Base-by-base conservation (phyloP, 805 yeast genomes). In the Metschnikowia borealis region DNA sequence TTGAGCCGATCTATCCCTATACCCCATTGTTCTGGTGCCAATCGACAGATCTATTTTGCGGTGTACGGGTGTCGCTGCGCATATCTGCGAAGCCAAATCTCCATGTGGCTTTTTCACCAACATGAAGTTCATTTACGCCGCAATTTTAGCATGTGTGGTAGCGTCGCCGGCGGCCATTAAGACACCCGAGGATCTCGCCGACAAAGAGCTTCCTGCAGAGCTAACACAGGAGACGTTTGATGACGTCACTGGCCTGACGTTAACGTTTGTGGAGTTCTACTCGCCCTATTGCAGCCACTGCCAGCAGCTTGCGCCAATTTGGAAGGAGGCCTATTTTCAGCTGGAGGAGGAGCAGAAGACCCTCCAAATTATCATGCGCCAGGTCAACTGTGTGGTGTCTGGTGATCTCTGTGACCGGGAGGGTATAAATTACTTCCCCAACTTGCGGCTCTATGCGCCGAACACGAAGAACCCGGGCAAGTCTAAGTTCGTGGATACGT, bases 261-360 rank as follows among this genome's bases (percentile, higher is more conserved):
- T 83, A 18, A 85, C 90, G 60, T 76, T 92, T 61, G 84, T 92
- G 33, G 97, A 92, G 68, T 91, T 89, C 68, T 94, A 69, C 64
- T 89, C 96, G 32, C 99, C 99, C 0, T 84, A 84, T 61, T 94
- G 99, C 65, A 65, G 71, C 6, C 98, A 92, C 67, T 94, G 99
- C 69, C 78, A 71, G 54, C 74, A 70, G 6, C 69, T 94, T 47
- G 94, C 88, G 2, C 98, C 99, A 1, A 75, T 70, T 6, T 94
- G 98, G 97, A 78, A 82, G 51, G 73, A 77, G 49, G 78, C 92
- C 0, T 87, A 81, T 69, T 59, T 71, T 21, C 64, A 66, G 3
- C 78, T 80, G 58, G 65, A 74, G 35, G 63, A 67, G 8, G 83
- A 80, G 36, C 75, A 77, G 41, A 62, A 70, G 15, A 57, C 66